Evolutionary conservation across 164 flowering plant species (phyloP).

Genomic region (Chimonanthus salicifolius): DNA sequence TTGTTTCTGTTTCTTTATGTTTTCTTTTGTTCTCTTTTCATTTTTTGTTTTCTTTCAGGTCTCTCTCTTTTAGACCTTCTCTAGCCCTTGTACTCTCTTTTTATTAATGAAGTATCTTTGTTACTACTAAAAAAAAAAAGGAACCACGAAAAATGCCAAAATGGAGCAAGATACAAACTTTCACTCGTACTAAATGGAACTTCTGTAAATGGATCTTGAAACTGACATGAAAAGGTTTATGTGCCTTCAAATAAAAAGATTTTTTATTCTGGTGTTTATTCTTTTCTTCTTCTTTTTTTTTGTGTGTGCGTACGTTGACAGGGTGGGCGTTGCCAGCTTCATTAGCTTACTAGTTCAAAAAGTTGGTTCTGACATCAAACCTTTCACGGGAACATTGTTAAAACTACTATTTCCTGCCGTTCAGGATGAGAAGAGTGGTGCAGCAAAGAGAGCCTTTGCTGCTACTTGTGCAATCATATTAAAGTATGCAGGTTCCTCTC

Average conservation of each 20-base stretch:
- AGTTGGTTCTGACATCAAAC: slow-evolving; percentile 69
- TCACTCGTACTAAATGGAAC: no score
- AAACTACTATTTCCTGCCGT: slow-evolving; percentile 75
- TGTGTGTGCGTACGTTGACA: slow-evolving; percentile 15
- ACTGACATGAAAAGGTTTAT: neutral
- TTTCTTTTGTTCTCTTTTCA: no score
- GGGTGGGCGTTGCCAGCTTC: slow-evolving; percentile 96
- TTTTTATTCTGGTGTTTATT: neutral
- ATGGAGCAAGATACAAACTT: no score
- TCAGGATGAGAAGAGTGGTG: slow-evolving; percentile 70
- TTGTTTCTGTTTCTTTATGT: no score
- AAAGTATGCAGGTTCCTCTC: slow-evolving; percentile 61
- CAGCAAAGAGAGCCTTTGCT: slow-evolving; percentile 89
- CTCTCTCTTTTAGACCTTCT: no score
- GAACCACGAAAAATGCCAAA: no score
- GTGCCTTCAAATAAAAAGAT: neutral
- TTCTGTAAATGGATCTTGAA: neutral
- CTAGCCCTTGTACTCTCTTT: no score
- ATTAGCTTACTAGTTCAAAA: slow-evolving; percentile 74
- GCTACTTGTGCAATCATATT: slow-evolving; percentile 74
- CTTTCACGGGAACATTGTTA: slow-evolving; percentile 57
- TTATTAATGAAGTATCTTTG: no score
- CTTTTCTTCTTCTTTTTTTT: neutral
- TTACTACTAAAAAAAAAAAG: no score
- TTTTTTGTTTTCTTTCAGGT: no score